Conservation (phyloP, 805 yeast species). For the Kuraishia ogatae region DNA sequence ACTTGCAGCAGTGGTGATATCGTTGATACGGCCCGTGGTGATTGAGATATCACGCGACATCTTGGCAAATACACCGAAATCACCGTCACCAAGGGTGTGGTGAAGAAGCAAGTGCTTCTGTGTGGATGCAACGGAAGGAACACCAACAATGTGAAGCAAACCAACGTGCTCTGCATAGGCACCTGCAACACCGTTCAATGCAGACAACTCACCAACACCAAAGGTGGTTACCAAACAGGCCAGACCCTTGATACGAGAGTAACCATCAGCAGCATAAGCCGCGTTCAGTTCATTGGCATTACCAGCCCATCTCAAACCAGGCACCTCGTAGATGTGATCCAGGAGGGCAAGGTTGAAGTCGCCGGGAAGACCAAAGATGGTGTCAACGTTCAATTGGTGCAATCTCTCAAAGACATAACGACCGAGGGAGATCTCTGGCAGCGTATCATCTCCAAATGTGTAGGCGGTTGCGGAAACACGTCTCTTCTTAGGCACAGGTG, state of each 20-base stretch:
- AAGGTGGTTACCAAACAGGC: slow-evolving; percentile 74
- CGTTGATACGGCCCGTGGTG: slow-evolving; percentile 57
- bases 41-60: slow-evolving; percentile 70
- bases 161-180: slow-evolving; percentile 88
- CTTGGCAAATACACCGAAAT: slow-evolving; percentile 67
- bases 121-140: slow-evolving; percentile 70
- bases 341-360: slow-evolving; percentile 69
- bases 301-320: slow-evolving; percentile 81
- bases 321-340: slow-evolving; percentile 67
- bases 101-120: slow-evolving; percentile 66
- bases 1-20: slow-evolving; percentile 55
- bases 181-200: slow-evolving; percentile 83
- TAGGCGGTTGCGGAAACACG: background rate
- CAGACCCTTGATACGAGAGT: slow-evolving; percentile 72
- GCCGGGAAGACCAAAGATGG: slow-evolving; percentile 77
- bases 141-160: slow-evolving; percentile 76
- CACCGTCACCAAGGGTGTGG: slow-evolving; percentile 81
- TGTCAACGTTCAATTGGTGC: slow-evolving; percentile 59
- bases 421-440: slow-evolving; percentile 50
- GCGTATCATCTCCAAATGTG: background rate
- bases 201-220: slow-evolving; percentile 86
- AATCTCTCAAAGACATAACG: slow-evolving; percentile 72
- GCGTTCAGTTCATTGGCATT: slow-evolving; percentile 88
- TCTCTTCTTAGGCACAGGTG: background rate
- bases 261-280: slow-evolving; percentile 84